phyloP scores from a whole-genome alignment of 352 stramenopile species.

The Phytophthora quininea region DNA sequence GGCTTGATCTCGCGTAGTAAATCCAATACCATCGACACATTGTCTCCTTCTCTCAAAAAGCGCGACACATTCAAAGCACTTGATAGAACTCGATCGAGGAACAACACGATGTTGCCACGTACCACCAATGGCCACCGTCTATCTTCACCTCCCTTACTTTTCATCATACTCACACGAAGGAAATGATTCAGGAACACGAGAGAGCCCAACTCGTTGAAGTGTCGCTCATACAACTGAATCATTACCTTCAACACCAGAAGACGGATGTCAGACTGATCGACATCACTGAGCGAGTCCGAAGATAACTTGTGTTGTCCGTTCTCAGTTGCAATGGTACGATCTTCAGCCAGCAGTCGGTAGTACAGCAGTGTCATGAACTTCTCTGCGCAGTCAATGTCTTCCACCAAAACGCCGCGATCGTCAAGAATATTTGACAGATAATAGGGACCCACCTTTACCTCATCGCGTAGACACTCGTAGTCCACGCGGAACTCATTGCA shows the following conservation, averaged over 20 bases:
- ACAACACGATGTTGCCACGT: slow-evolving; percentile 84
- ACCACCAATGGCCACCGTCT: slow-evolving; percentile 75
- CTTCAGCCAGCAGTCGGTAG: slow-evolving; percentile 81
- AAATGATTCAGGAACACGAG: slow-evolving; percentile 86
- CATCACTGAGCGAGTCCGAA: slow-evolving; percentile 40
- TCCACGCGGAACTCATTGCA: slow-evolving; percentile 86
- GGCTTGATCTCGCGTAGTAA: slow-evolving; percentile 82
- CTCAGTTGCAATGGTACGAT: slow-evolving; percentile 28
- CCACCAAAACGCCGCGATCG: slow-evolving; percentile 76
- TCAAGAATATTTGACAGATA: slow-evolving; percentile 85
- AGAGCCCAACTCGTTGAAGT: slow-evolving; percentile 79
- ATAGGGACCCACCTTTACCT: slow-evolving; percentile 86
- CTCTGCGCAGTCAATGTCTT: slow-evolving; percentile 77
- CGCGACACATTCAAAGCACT: slow-evolving; percentile 82
- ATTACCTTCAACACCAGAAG: slow-evolving; percentile 87
- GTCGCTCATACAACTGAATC: slow-evolving; percentile 86
- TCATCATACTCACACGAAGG: slow-evolving; percentile 81
- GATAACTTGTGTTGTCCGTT: slow-evolving; percentile 28
- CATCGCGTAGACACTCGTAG: slow-evolving; percentile 68
- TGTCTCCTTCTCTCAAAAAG: slow-evolving; percentile 75
- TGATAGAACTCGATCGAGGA: slow-evolving; percentile 81
- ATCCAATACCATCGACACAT: slow-evolving; percentile 79
- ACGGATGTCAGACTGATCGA: slow-evolving; percentile 75
- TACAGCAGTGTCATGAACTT: slow-evolving; percentile 91
- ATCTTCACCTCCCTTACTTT: slow-evolving; percentile 43